phyloP scores from a whole-genome alignment of 2,329 filamentous ascomycete species.

The Curvularia sp. region DNA sequence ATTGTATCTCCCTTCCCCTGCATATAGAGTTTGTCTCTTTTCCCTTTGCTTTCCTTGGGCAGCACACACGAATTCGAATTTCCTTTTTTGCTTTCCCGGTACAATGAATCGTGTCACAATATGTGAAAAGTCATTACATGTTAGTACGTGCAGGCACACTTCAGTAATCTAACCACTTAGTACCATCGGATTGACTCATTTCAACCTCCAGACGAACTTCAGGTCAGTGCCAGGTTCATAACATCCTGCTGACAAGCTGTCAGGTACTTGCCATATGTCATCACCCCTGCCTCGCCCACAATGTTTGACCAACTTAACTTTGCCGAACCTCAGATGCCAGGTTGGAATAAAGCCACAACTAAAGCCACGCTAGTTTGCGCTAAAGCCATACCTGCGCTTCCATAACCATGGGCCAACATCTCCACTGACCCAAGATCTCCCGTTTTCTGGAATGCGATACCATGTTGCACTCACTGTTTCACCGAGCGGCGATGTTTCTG shows the following conservation, averaged over 20 bases:
- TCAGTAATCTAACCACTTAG: background rate
- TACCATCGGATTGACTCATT: background rate
- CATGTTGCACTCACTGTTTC: background rate
- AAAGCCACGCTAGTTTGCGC: background rate
- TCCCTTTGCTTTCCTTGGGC: background rate
- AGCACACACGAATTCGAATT: background rate
- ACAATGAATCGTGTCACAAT: background rate
- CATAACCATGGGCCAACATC: background rate
- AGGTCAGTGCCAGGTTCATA: background rate
- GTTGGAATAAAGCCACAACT: constrained; percentile 5
- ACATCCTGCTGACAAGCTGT: too few species aligned
- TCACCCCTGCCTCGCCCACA: too few species aligned
- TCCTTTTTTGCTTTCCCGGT: background rate
- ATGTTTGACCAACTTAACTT: background rate
- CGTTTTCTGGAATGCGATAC: background rate
- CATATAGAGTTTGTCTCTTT: background rate
- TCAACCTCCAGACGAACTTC: background rate
- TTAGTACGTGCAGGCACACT: background rate
- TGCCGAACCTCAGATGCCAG: background rate
- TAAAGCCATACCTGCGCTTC: constrained; percentile 1
- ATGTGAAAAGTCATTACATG: background rate
- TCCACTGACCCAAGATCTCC: background rate
- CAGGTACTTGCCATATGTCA: too few species aligned
- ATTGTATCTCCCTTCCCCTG: background rate
- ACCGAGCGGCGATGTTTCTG: background rate